Conservation (phyloP, 371 early-diverging fungal genomes). For the Parasitella parasitica region DNA sequence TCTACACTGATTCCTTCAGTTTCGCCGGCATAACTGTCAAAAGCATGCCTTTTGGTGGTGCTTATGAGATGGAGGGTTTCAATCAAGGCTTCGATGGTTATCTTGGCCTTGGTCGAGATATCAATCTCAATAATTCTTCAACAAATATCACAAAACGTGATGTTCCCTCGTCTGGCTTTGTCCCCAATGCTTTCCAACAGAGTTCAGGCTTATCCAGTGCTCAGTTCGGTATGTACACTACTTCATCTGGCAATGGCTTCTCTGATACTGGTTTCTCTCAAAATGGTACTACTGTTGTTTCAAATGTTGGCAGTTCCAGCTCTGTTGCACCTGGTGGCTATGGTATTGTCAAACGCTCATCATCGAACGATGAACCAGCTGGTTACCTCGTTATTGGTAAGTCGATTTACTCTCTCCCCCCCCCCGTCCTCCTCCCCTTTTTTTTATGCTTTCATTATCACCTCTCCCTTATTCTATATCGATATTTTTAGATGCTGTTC, state of each 20-base stretch:
- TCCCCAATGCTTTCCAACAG: conserved; percentile 42
- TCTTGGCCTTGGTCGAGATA: conserved; percentile 44
- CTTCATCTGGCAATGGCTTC: conserved; percentile 21
- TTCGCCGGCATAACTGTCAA: conserved; percentile 32
- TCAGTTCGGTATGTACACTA: conserved; percentile 49
- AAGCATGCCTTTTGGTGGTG: conserved; percentile 47
- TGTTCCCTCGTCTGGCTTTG: conserved; percentile 36
- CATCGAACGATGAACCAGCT: conserved; percentile 27
- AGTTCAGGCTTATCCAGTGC: conserved; percentile 34
- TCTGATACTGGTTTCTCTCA: conserved; percentile 31
- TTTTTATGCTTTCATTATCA: background rate
- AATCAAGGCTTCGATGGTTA: conserved; percentile 48
- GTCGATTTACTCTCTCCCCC: background rate
- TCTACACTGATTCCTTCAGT: conserved; percentile 38
- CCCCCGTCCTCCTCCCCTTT: too few relatives aligned
- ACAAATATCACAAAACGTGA: conserved; percentile 29
- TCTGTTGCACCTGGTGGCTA: conserved; percentile 25
- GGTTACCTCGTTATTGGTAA: conserved; percentile 49
- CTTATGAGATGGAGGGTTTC: conserved; percentile 47
- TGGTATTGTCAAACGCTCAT: conserved; percentile 12
- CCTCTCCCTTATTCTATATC: background rate
- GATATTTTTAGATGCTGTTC: conserved; percentile 4
- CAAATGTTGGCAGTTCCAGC: background rate
- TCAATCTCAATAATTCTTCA: conserved; percentile 31
- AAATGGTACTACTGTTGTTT: conserved; percentile 6